Conservation (phyloP, 805 yeast species). For the Candida nitratophila region DNA sequence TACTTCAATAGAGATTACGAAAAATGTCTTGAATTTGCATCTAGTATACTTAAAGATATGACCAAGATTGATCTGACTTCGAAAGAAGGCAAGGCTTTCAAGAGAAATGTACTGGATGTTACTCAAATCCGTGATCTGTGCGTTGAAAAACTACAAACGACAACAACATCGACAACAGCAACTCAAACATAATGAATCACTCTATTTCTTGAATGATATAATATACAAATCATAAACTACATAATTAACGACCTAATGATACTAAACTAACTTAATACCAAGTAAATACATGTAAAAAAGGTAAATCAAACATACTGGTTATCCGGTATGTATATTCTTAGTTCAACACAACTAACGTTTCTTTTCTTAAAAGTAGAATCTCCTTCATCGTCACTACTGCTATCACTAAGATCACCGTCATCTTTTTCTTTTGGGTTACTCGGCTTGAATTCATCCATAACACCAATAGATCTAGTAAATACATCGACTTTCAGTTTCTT, state of each 20-base stretch:
- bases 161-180: no score
- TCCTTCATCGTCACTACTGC: slow-evolving; percentile 19
- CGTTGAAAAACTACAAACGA: slow-evolving; percentile 12
- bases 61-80: slow-evolving; percentile 18
- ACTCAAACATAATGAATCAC: no score
- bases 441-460: slow-evolving; percentile 57
- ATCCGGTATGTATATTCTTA: slow-evolving; percentile 28
- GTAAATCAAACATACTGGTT: no score
- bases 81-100: slow-evolving; percentile 34
- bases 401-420: slow-evolving; percentile 11
- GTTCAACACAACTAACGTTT: slow-evolving; percentile 41
- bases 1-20: slow-evolving; percentile 49
- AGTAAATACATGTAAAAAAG: no score
- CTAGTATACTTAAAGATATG: slow-evolving; percentile 19
- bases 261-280: no score
- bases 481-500: slow-evolving; percentile 49
- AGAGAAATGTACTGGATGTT: slow-evolving; percentile 46
- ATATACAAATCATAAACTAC: no score
- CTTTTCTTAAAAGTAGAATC: slow-evolving; percentile 33
- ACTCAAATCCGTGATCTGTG: slow-evolving; percentile 37
- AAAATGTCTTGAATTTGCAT: slow-evolving; percentile 41
- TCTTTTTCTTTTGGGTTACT: no score
- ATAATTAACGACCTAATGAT: neutral
- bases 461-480: slow-evolving; percentile 56
- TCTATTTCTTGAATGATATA: no score